Evolutionary conservation across 2,329 filamentous ascomycete genomes (phyloP), one percentile per base, ranked within the genome.

Genomic region (Alternaria alternata): DNA sequence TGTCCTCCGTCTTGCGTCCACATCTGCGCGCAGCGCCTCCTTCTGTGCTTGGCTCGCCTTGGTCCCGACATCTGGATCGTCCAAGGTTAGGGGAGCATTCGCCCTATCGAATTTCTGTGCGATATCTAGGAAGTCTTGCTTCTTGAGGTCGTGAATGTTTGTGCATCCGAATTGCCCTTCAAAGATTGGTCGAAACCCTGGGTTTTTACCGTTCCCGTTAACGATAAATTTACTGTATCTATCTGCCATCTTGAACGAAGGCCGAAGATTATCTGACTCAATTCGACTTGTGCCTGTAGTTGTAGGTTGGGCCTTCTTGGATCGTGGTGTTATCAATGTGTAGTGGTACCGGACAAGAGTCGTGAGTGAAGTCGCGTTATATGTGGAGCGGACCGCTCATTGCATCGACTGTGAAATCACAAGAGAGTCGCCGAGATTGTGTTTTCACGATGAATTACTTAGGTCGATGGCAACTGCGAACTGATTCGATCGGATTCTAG

Each of bases 241-340:
- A 11, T 36, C 7, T 18, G 46, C 20, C 30, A 49, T 36, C 30
- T 11, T 49, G 30, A 24, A 12, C 30, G 6, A 22, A 11, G 5
- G 12, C 5, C 7, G 7, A 18, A 28, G 7, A 0, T 34, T 24
- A 0, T 20, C 18, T 12, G 26, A 41, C n/a, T 16, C 11, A 7
- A 22, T 7, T 48, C 22, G 18, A 14, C 18, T 22, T 16, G n/a
- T 20, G 12, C 4, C 12, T 48, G 18, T 36, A 22, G 22, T 1
- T 4, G 18, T n/a, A 1, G 7, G 18, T 24, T 7, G 18, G 20
- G 20, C 0, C 1, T 5, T 22, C 4, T 11, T 1, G 1, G 9
- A 1, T 3, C 9, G 30, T 30, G 20, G 20, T 11, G 20, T 11
- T 12, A 0, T 24, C 7, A 12, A 18, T 30, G 12, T 48, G 30